Conservation (phyloP, 2,329 filamentous ascomycete species). For the Aspergillus sergii region DNA sequence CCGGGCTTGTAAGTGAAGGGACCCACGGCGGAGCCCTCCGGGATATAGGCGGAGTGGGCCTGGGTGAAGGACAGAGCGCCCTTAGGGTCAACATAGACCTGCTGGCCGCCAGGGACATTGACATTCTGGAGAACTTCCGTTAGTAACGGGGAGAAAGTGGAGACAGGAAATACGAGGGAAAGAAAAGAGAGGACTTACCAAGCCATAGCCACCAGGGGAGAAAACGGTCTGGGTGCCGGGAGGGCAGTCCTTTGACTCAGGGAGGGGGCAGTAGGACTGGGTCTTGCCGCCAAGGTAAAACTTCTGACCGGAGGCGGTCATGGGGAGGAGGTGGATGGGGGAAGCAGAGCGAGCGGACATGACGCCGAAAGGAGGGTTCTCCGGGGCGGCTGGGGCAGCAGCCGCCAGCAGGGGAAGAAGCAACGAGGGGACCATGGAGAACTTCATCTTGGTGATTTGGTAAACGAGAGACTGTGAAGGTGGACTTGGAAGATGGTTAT, state of each 20-base stretch:
- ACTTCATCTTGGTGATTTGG: constrained; percentile 27
- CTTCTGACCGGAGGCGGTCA: constrained; percentile 51
- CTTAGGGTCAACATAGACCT: constrained; percentile 58
- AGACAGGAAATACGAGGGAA: not conserved
- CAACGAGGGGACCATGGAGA: constrained; percentile 23
- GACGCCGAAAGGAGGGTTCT: constrained; percentile 41
- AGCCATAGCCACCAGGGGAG: constrained; percentile 38
- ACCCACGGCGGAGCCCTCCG: constrained; percentile 53
- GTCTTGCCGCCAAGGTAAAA: constrained; percentile 56
- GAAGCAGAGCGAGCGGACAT: constrained; percentile 50
- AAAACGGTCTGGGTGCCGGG: constrained; percentile 52
- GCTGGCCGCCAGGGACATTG: constrained; percentile 65
- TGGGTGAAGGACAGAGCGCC: constrained; percentile 61
- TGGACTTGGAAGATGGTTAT: not conserved
- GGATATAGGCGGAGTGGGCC: constrained; percentile 58
- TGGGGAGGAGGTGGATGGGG: constrained; percentile 50
- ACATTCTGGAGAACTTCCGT: constrained; percentile 41
- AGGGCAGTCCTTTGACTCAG: constrained; percentile 41
- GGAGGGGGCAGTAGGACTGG: constrained; percentile 53
- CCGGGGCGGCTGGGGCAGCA: constrained; percentile 24
- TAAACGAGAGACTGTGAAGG: not conserved
- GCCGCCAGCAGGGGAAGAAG: constrained; percentile 31
- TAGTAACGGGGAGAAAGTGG: not conserved
- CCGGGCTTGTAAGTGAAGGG: constrained; percentile 50
- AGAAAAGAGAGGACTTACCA: constrained; percentile 31